These are phyloP conservation scores for Piromyces finnis DNA, from an alignment of 192 early-diverging fungal genomes.

Conservation along the genomic window DNA sequence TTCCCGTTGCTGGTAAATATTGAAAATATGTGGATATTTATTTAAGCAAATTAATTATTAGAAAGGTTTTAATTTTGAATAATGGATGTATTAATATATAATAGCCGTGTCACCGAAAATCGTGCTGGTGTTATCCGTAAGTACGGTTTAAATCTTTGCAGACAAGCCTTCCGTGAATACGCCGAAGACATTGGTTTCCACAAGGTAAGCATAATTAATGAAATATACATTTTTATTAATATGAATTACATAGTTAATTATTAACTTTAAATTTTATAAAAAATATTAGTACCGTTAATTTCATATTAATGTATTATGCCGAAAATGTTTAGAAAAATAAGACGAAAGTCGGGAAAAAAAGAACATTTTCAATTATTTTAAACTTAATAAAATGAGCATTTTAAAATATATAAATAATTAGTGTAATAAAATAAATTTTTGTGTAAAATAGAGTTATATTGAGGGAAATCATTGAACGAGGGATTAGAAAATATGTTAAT, in stretches of 20 bases:
- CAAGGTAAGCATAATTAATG: too few species aligned
- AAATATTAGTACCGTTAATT: background rate
- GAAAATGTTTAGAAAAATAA: background rate
- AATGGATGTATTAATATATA: background rate
- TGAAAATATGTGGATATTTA: too few species aligned
- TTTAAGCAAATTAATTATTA: background rate
- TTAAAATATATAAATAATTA: background rate
- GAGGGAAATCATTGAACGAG: too few species aligned
- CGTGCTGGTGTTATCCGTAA: conserved; percentile 99
- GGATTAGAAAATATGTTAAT: too few species aligned
- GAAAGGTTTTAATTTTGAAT: too few species aligned
- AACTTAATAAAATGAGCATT: background rate
- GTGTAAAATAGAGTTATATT: too few species aligned
- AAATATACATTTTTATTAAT: too few species aligned
- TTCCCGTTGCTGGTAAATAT: conserved; percentile 75
- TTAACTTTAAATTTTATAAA: too few species aligned
- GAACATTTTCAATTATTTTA: background rate
- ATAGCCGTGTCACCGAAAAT: conserved; percentile 93
- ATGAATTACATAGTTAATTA: too few species aligned
- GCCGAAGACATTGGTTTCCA: conserved; percentile 94
- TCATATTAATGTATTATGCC: background rate
- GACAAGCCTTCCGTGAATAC: conserved; percentile 99
- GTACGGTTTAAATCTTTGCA: conserved; percentile 96
- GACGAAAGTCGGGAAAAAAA: background rate
- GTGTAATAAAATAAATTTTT: too few species aligned